phyloP scores from a whole-genome alignment of 164 flowering plant genomes.

The Vitis amurensis region DNA sequence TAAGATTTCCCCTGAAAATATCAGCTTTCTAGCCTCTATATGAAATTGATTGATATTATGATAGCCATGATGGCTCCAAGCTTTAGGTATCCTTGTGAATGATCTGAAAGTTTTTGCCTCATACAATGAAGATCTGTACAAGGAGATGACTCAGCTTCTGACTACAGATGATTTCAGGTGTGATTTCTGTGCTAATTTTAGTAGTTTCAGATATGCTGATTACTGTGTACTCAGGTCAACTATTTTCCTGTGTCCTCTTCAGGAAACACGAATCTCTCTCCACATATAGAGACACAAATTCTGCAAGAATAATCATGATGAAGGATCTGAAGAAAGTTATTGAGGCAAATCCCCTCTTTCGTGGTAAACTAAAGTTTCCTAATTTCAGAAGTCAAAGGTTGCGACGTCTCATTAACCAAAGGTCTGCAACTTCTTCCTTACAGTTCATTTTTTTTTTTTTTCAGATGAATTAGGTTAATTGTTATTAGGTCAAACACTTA shows the following conservation, averaged over 20 bases:
- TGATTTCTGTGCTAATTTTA: background rate
- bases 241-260: background rate
- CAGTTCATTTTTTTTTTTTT: background rate
- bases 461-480: background rate
- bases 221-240: background rate
- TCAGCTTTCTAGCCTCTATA: background rate
- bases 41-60: slow-evolving; percentile 1
- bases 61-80: slow-evolving; percentile 50
- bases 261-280: slow-evolving; percentile 31
- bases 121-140: slow-evolving; percentile 45
- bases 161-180: slow-evolving; percentile 60
- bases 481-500: background rate
- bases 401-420: slow-evolving; percentile 31
- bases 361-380: slow-evolving; percentile 32
- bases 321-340: slow-evolving; percentile 25
- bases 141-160: slow-evolving; percentile 53
- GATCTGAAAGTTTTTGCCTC: slow-evolving; percentile 60
- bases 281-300: slow-evolving; percentile 23
- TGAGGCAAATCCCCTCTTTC: slow-evolving; percentile 33
- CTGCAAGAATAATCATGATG: slow-evolving; percentile 30
- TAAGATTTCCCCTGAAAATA: background rate
- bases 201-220: background rate
- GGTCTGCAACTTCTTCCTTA: slow-evolving; percentile 16
- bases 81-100: slow-evolving; percentile 52
- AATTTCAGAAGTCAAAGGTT: slow-evolving; percentile 24